These are phyloP conservation scores for Fusarium robinianum DNA, from an alignment of 2,329 filamentous ascomycete genomes.

Conservation along the genomic window DNA sequence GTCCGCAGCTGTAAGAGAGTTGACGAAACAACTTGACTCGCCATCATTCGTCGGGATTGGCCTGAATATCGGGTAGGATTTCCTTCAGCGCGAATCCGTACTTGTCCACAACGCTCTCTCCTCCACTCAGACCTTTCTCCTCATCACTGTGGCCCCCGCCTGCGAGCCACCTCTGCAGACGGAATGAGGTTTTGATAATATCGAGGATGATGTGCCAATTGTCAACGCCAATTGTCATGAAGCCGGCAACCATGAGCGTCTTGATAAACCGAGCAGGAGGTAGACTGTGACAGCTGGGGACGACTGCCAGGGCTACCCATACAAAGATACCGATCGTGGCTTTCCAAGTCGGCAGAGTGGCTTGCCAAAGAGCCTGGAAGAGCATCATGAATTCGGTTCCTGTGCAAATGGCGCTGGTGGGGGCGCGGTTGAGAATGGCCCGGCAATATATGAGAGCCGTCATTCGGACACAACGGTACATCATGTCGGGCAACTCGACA, in stretches of 20 bases:
- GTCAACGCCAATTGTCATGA: slow-evolving; percentile 53
- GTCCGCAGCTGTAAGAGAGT: background rate
- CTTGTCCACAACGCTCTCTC: slow-evolving; percentile 33
- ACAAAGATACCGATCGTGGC: slow-evolving; percentile 53
- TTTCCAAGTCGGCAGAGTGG: slow-evolving; percentile 52
- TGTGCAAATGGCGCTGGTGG: slow-evolving; percentile 48
- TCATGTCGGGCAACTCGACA: slow-evolving; percentile 43
- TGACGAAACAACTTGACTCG: background rate
- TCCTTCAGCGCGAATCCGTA: slow-evolving; percentile 33
- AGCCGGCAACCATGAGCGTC: slow-evolving; percentile 49
- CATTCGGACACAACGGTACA: slow-evolving; percentile 53
- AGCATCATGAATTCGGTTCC: slow-evolving; percentile 47
- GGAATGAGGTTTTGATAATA: slow-evolving; percentile 44
- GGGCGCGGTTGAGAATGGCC: slow-evolving; percentile 49
- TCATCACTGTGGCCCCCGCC: slow-evolving; percentile 22
- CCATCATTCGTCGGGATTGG: slow-evolving; percentile 16
- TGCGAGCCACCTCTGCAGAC: slow-evolving; percentile 50
- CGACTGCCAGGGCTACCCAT: slow-evolving; percentile 52
- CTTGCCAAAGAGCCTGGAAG: slow-evolving; percentile 54
- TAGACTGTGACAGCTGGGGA: slow-evolving; percentile 45
- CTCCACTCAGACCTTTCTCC: slow-evolving; percentile 32
- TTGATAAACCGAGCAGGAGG: slow-evolving; percentile 52
- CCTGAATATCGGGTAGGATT: slow-evolving; percentile 24
- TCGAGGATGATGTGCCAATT: slow-evolving; percentile 52
- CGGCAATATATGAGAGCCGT: slow-evolving; percentile 54